Evolutionary conservation across 371 early-diverging fungal species (phyloP), one percentile per base, ranked within the genome.

Genomic region (Mucor indicus): DNA sequence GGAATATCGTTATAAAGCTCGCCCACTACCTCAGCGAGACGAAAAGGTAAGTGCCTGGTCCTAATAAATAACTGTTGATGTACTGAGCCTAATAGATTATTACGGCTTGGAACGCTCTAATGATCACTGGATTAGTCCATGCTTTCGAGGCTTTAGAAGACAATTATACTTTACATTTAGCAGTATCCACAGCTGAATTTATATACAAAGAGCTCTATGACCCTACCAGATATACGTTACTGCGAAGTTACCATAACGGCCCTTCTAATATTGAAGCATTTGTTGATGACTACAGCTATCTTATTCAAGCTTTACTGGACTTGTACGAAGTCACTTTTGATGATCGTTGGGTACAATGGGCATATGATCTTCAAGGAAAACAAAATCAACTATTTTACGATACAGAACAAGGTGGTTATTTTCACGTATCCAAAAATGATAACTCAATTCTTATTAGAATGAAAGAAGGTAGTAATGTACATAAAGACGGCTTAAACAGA

Each of bases 11-110:
- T 24, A 42, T 5, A 39, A 35, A n/a, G 27, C 48, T 6, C 69
- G 87, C 5, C 85, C 87, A 4, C 66, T 68, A 45, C 87, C 87
- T 9, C 80, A 80, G 44, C 62, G 67, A 0, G 87, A 86, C 59
- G 85, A 86, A 46, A 86, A 86, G 63, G 69, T 73, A 50, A 46
- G 48, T 58, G 12, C 4, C 1, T n/a, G 17, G 1, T n/a, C 15
- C 7, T 35, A 16, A 19, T 23, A 46, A 35, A 9, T 21, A 7
- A 13, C 15, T 3, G n/a, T 12, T 30, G 35, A 17, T 38, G 4
- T 23, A 15, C 45, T 24, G 5, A 35, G 5, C 33, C 11, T 19
- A 32, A 9, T 55, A 52, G 49, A 39, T 63, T 11, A 38, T 81
- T 21, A 69, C 74, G 4, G 46, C 72, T 3, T 81, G 81, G 81